Conservation (phyloP, 2,329 filamentous ascomycete species). For the Delphinella strobiligena region DNA sequence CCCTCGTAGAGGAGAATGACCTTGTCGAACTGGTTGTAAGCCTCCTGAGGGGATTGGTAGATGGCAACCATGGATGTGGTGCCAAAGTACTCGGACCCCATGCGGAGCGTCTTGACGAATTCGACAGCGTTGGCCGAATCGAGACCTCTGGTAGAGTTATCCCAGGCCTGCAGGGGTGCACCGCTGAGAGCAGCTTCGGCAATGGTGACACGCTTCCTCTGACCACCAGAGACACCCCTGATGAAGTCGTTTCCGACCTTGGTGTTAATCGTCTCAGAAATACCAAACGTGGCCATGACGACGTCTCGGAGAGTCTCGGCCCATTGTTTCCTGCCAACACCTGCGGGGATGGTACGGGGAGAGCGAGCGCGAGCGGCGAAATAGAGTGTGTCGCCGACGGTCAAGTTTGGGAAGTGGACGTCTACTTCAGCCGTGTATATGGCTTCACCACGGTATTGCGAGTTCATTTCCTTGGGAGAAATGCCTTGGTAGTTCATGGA, state of each 20-base stretch:
- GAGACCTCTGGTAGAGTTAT: conserved; percentile 63
- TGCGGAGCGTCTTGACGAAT: conserved; percentile 58
- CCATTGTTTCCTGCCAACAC: conserved; percentile 42
- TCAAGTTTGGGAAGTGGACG: conserved; percentile 66
- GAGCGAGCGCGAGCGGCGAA: conserved; percentile 63
- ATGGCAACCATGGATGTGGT: conserved; percentile 59
- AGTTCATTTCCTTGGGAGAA: conserved; percentile 61
- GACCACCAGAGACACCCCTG: conserved; percentile 62
- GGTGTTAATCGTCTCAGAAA: conserved; percentile 61
- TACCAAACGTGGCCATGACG: conserved; percentile 64
- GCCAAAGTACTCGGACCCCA: conserved; percentile 54
- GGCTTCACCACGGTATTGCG: conserved; percentile 67
- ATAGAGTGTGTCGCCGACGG: conserved; percentile 65
- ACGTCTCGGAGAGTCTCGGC: conserved; percentile 56
- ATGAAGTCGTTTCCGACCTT: conserved; percentile 64
- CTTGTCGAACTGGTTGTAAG: conserved; percentile 61
- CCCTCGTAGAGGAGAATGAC: conserved; percentile 56
- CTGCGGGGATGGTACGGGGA: conserved; percentile 48
- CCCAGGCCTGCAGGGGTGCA: conserved; percentile 57
- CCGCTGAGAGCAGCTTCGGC: conserved; percentile 62
- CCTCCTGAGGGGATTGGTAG: conserved; percentile 58
- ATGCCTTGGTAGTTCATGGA: conserved; percentile 78
- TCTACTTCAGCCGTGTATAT: conserved; percentile 82
- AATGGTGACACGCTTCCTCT: conserved; percentile 72
- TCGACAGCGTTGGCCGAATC: conserved; percentile 66